phyloP scores from a whole-genome alignment of 768 basidiomycete genomes.

The Pseudohyphozyma bogoriensis region DNA sequence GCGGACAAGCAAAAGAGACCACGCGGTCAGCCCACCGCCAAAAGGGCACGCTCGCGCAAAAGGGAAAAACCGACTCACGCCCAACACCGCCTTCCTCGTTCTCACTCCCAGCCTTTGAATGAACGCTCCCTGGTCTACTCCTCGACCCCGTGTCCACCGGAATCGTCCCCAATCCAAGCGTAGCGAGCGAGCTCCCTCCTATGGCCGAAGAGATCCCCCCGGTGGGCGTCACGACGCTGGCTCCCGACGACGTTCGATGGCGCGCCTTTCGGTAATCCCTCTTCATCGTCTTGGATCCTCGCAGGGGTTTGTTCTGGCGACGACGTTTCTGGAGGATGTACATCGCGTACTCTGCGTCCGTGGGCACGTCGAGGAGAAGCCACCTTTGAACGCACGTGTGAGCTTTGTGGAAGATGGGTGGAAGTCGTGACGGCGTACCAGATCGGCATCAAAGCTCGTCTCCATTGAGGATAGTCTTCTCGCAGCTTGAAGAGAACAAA shows the following conservation, averaged over 20 bases:
- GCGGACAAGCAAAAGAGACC: background rate
- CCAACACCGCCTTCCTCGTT: no score
- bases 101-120: no score
- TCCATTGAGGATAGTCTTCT: slow-evolving; percentile 8
- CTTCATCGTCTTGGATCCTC: slow-evolving; percentile 12
- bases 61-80: no score
- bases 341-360: slow-evolving; percentile 21
- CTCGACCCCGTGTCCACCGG: background rate
- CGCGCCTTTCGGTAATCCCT: slow-evolving; percentile 1
- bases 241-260: no score
- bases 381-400: slow-evolving; percentile 6
- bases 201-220: no score
- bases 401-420: no score
- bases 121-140: background rate
- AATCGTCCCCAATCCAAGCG: no score
- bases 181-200: no score
- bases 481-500: slow-evolving; percentile 15
- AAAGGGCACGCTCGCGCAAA: no score
- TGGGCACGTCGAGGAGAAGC: slow-evolving; percentile 12
- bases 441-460: slow-evolving; percentile 4
- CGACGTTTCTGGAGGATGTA: slow-evolving; percentile 8
- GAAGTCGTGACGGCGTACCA: slow-evolving; percentile 1
- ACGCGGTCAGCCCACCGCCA: background rate
- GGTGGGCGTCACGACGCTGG: background rate
- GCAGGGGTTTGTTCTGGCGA: background rate